Conservation (phyloP, 2,329 filamentous ascomycete species). For the Beauveria rudraprayagi region DNA sequence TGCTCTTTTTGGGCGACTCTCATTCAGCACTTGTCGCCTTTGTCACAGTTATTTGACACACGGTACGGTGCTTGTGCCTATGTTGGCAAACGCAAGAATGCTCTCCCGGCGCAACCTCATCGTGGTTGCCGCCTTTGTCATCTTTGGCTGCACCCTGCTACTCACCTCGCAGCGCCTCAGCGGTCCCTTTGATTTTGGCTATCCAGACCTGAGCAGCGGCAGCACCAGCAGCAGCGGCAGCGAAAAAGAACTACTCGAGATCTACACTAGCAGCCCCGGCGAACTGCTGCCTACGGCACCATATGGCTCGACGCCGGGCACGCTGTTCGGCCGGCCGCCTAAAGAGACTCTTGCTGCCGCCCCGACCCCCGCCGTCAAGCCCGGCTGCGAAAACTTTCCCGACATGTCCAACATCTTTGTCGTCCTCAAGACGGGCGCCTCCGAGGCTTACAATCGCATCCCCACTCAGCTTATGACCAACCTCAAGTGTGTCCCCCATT, state of each 20-base stretch:
- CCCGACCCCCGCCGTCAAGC: constrained; percentile 13
- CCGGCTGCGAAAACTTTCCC: constrained; percentile 31
- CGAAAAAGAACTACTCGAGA: neutral
- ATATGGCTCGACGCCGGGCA: neutral
- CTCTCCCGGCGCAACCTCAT: constrained; percentile 22
- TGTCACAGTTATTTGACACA: neutral
- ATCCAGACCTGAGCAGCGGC: constrained; percentile 2
- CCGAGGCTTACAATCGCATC: constrained; percentile 42
- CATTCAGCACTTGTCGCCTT: neutral
- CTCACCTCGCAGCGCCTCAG: constrained; percentile 25
- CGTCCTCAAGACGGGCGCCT: constrained; percentile 51
- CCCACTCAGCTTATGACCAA: constrained; percentile 47
- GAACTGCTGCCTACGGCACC: constrained; percentile 4
- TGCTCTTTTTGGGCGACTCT: neutral
- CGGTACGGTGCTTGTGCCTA: neutral
- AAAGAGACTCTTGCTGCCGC: neutral
- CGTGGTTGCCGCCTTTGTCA: constrained; percentile 19
- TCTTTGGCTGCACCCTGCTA: constrained; percentile 25
- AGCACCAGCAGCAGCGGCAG: neutral
- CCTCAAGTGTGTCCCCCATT: constrained; percentile 41
- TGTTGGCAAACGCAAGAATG: constrained; percentile 18
- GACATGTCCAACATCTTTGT: constrained; percentile 39
- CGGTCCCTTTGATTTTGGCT: constrained; percentile 20
- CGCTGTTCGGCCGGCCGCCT: too few species aligned
- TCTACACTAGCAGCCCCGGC: neutral